phyloP scores from a whole-genome alignment of 495 filamentous ascomycete genomes.

The Aspergillus ellipticus region DNA sequence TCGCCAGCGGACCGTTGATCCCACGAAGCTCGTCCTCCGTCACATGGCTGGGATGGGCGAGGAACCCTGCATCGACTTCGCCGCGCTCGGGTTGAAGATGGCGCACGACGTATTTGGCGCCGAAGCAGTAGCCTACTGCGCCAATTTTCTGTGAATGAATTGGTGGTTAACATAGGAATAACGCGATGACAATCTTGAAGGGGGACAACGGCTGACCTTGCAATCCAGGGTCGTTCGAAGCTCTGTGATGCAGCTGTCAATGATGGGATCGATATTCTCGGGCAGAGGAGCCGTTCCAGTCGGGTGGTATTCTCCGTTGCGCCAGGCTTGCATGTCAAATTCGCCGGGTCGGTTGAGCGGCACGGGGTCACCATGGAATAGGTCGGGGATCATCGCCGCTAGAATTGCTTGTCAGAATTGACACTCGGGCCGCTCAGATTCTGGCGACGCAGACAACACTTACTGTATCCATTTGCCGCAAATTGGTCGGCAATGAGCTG shows the following conservation, averaged over 20 bases:
- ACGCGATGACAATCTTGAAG: too few species aligned
- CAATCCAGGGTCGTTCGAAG: conserved; percentile 49
- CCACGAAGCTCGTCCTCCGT: conserved; percentile 62
- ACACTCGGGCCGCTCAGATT: too few species aligned
- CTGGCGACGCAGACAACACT: too few species aligned
- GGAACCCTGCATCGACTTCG: conserved; percentile 45
- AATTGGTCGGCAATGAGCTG: conserved; percentile 62
- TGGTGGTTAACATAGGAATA: too few species aligned
- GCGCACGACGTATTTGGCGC: conserved; percentile 50
- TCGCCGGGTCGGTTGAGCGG: conserved; percentile 17
- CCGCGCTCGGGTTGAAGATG: conserved; percentile 14
- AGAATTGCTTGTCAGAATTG: too few species aligned
- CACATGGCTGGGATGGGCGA: conserved; percentile 71
- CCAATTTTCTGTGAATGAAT: too few species aligned
- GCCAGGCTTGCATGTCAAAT: conserved; percentile 27
- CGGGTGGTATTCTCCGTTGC: conserved; percentile 1
- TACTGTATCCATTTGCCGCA: conserved; percentile 72
- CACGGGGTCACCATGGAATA: conserved; percentile 29
- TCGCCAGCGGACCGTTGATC: conserved; percentile 63
- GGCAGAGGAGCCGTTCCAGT: conserved; percentile 35
- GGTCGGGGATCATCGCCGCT: conserved; percentile 64
- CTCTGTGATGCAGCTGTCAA: conserved; percentile 50
- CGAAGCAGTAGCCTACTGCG: conserved; percentile 73
- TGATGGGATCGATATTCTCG: conserved; percentile 55
- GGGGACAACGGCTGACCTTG: conserved; percentile 23